phyloP scores from a whole-genome alignment of 768 basidiomycete species.

The Roridomyces roridus region DNA sequence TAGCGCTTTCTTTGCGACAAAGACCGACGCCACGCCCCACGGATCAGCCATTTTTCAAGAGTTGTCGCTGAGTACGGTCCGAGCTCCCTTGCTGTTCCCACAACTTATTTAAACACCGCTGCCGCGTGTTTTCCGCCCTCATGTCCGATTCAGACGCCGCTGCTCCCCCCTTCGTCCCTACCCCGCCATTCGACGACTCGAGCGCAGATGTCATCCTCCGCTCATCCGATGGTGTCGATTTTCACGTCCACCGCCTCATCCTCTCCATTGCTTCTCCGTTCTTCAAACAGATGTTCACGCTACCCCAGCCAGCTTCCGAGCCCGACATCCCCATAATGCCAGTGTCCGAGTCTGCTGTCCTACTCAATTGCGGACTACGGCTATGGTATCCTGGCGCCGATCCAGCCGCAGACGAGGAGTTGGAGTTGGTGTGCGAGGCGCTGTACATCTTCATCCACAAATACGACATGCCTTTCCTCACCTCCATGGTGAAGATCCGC shows the following conservation, averaged over 20 bases:
- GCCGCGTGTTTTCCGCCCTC: too few relatives aligned
- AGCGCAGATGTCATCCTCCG: not conserved
- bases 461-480: not conserved
- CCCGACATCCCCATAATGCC: not conserved
- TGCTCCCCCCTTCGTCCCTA: not conserved
- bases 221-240: not conserved
- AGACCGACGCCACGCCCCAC: too few relatives aligned
- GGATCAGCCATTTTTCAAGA: too few relatives aligned
- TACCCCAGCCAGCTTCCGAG: not conserved
- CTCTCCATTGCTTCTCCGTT: not conserved
- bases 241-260: not conserved
- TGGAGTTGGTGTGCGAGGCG: not conserved
- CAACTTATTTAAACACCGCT: too few relatives aligned
- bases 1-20: too few relatives aligned
- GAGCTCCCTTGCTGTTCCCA: too few relatives aligned
- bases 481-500: not conserved
- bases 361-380: not conserved
- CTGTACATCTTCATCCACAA: not conserved
- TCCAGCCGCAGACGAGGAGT: not conserved
- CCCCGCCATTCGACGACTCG: not conserved
- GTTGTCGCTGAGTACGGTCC: too few relatives aligned
- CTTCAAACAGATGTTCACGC: not conserved
- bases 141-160: too few relatives aligned
- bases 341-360: not conserved
- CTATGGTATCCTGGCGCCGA: constrained; percentile 7